phyloP scores from a whole-genome alignment of 371 early-diverging fungal species.

The Nematocida major region DNA sequence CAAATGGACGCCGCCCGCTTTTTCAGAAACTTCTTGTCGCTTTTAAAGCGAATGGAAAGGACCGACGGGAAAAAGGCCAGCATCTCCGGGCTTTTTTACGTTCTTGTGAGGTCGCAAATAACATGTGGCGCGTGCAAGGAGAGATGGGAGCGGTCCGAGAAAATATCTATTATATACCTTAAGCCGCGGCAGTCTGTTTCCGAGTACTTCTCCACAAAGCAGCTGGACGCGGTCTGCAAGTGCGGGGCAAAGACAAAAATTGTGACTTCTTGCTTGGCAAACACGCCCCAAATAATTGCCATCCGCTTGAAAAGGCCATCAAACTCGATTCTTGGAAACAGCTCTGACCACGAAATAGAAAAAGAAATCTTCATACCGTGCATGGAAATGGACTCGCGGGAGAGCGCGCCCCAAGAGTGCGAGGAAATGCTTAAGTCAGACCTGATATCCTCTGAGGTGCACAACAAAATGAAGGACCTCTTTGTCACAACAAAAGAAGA shows the following conservation, averaged over 20 bases:
- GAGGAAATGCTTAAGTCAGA: neutral
- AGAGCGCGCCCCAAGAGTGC: too few species aligned
- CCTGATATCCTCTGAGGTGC: neutral
- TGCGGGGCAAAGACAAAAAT: conserved; percentile 4
- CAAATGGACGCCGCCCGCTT: conserved; percentile 4
- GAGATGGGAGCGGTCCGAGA: conserved; percentile 5
- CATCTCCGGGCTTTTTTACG: neutral
- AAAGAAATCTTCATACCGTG: neutral
- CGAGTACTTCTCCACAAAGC: conserved; percentile 33
- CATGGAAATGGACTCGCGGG: neutral
- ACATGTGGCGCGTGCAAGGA: conserved; percentile 11
- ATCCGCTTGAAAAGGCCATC: conserved; percentile 5
- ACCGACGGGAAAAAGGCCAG: neutral
- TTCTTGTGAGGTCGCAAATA: neutral
- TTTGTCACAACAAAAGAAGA: neutral
- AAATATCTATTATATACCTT: conserved; percentile 5
- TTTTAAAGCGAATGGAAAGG: conserved; percentile 7
- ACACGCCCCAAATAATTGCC: conserved; percentile 7
- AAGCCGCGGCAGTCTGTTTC: conserved; percentile 15
- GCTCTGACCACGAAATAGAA: neutral
- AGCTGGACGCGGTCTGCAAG: conserved; percentile 15
- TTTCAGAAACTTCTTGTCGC: conserved; percentile 11
- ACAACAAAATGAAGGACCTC: neutral
- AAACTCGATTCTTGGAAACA: conserved; percentile 17
- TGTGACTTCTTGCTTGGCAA: neutral